A percentile compares a stretch with the other conserved stretches of the same genome.
phyloP scores from a whole-genome alignment of 2,329 filamentous ascomycete genomes.

The Zasmidium angulare region DNA sequence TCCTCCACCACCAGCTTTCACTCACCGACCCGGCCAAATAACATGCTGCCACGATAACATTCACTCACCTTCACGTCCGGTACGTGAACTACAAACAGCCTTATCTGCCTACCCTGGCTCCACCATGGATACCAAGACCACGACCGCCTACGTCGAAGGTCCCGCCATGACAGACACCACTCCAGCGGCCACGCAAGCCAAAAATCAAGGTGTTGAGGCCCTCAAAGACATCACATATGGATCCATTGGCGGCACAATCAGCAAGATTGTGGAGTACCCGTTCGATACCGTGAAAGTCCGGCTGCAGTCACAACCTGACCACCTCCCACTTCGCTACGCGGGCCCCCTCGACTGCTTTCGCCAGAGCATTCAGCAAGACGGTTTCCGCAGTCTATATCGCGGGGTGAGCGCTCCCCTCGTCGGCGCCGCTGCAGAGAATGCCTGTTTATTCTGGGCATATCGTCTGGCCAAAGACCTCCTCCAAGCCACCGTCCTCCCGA shows the following conservation, averaged over 20 bases:
- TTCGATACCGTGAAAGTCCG: constrained; percentile 99
- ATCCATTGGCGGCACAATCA: constrained; percentile 84
- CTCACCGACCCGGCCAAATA: constrained; percentile 7
- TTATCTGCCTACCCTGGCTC: constrained; percentile 9
- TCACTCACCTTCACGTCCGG: constrained; percentile 8
- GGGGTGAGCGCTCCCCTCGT: constrained; percentile 89
- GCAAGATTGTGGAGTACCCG: constrained; percentile 96
- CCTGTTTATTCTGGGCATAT: constrained; percentile 90
- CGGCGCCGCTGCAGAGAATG: constrained; percentile 88
- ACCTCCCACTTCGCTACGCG: constrained; percentile 74
- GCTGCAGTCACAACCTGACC: constrained; percentile 89
- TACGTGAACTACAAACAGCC: constrained; percentile 5
- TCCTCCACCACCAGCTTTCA: not conserved
- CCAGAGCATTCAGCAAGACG: constrained; percentile 77
- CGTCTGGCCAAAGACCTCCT: constrained; percentile 60
- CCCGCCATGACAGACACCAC: constrained; percentile 2
- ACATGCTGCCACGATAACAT: constrained; percentile 39
- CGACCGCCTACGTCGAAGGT: constrained; percentile 6
- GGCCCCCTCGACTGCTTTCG: constrained; percentile 92
- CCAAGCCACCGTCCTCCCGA: constrained; percentile 58
- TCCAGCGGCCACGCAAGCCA: constrained; percentile 9
- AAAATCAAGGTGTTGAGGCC: constrained; percentile 60
- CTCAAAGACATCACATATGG: constrained; percentile 86
- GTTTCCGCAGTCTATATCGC: constrained; percentile 79
- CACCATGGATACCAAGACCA: constrained; percentile 20